Evolutionary conservation across 768 basidiomycete genomes (phyloP).

Genomic region (Pluteus cervinus): DNA sequence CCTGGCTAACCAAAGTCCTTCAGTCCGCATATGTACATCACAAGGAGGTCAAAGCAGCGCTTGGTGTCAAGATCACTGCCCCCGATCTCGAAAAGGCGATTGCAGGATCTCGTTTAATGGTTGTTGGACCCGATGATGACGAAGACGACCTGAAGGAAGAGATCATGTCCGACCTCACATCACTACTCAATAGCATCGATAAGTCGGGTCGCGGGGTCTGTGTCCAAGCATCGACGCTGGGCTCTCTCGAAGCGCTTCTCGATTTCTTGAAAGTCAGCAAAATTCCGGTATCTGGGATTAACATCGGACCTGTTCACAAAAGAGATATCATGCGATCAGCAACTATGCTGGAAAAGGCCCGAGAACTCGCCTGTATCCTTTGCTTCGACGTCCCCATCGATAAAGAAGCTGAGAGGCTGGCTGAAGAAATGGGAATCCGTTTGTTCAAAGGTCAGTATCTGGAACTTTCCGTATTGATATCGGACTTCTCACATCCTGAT

Average conservation of each 20-base stretch:
- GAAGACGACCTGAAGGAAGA: conserved; percentile 93
- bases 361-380: conserved; percentile 90
- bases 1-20: conserved; percentile 5
- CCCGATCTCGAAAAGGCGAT: conserved; percentile 97
- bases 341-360: conserved; percentile 93
- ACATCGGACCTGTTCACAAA: conserved; percentile 96
- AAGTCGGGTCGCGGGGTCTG: conserved; percentile 96
- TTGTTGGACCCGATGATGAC: conserved; percentile 92
- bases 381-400: conserved; percentile 96
- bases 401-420: conserved; percentile 86
- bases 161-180: conserved; percentile 93
- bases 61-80: conserved; percentile 93
- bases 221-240: conserved; percentile 95
- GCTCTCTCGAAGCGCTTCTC: conserved; percentile 92
- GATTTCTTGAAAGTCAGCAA: conserved; percentile 95
- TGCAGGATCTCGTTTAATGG: conserved; percentile 90
- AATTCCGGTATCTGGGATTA: conserved; percentile 96
- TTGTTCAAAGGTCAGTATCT: conserved; percentile 77
- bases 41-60: conserved; percentile 93
- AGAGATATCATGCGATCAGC: conserved; percentile 89
- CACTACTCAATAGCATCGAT: conserved; percentile 84
- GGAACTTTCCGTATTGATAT: background rate
- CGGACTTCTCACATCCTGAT: conserved; percentile 7
- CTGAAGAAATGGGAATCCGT: conserved; percentile 90
- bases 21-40: conserved; percentile 96